Base-by-base conservation (phyloP, 78 protist species). In the Protostelium mycophagum region DNA sequence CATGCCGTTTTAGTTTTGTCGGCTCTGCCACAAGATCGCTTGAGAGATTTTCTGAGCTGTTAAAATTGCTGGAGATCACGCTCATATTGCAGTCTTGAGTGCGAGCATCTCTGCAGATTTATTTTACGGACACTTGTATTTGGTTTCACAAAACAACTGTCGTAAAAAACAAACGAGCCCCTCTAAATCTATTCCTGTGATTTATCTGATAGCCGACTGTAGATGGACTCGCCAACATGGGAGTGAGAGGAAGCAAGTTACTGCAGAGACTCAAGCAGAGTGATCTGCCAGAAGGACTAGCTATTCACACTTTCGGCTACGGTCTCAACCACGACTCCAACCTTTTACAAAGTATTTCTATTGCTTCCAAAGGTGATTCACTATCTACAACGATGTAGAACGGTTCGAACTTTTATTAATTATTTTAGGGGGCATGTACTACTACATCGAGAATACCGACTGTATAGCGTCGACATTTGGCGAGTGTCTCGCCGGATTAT, bases 151-250 rank as follows among this genome's bases (percentile, higher is more conserved):
- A n/a, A n/a, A n/a, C n/a, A n/a, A n/a, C n/a, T n/a, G n/a, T n/a
- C n/a, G n/a, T n/a, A n/a, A n/a, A n/a, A n/a, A n/a, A n/a, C n/a
- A n/a, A n/a, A n/a, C n/a, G n/a, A n/a, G n/a, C n/a, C n/a, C n/a
- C n/a, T n/a, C n/a, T n/a, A n/a, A n/a, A n/a, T n/a, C n/a, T n/a
- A n/a, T n/a, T n/a, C n/a, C n/a, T n/a, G n/a, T n/a, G n/a, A n/a
- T n/a, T n/a, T n/a, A n/a, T n/a, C n/a, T n/a, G n/a, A n/a, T n/a
- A n/a, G 16, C 5, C 73, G 73, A 51, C 31, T 5, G 16, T 16
- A 51, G 73, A 51, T 51, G 73, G 73, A 51, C 73, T 51, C 73
- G 73, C 73, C 73, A 51, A 51, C 73, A 51, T 51, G 73, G 73
- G 73, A 16, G 73, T 16, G 5, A 51, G 73, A 16, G 73, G 73